Base-by-base conservation (phyloP, 2,329 filamentous ascomycete species). In the Scopulariopsis brevicaulis region DNA sequence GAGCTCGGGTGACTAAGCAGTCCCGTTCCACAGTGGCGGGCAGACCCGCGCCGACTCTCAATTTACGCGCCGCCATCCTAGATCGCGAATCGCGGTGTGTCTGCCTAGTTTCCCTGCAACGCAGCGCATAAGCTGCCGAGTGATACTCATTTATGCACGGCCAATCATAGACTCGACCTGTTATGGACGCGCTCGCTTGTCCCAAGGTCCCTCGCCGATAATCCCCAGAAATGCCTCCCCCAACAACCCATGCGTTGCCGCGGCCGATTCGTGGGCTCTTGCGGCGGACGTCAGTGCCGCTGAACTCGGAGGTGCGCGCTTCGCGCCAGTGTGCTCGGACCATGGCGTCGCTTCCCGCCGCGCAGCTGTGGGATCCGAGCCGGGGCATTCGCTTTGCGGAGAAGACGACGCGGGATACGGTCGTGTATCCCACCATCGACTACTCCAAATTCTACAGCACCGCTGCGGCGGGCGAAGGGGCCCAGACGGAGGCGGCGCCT, bases 301-400 rank as follows among this genome's bases (percentile, higher is more conserved):
- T 20, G 20, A 8, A 35, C 18, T 14, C 11, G 10, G n/a, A n/a
- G 25, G 22, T 51, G 46, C 25, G 25, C 34, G 14, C 32, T 10
- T 48, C 24, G n/a, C 54, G 34, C n/a, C 55, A 28, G n/a, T 34
- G 15, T 25, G 24, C 52, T 54, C 25, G 51, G 22, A 58, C 22
- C 15, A 58, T 58, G 56, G 52, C 34, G n/a, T 54, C 56, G 4
- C 37, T 22, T 34, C 56, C 56, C 1, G 15, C 24, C 20, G 28
- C 20, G 15, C 50, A 51, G 12, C n/a, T 58, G 10, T 58, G 56
- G 56, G 56, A 58, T 24, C 56, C 56, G 8, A 54, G 50, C 35
- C 32, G 18, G 15, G 56, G 56, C 4, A 58, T 58, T 46, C 50
- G 51, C 5, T 58, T 58, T 34, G 24, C 56, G 28, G 53, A 25